A percentile compares a stretch with the other conserved stretches of the same genome.
Evolutionary conservation across 2,329 filamentous ascomycete genomes (phyloP).

Genomic region (Aspergillus japonicus): DNA sequence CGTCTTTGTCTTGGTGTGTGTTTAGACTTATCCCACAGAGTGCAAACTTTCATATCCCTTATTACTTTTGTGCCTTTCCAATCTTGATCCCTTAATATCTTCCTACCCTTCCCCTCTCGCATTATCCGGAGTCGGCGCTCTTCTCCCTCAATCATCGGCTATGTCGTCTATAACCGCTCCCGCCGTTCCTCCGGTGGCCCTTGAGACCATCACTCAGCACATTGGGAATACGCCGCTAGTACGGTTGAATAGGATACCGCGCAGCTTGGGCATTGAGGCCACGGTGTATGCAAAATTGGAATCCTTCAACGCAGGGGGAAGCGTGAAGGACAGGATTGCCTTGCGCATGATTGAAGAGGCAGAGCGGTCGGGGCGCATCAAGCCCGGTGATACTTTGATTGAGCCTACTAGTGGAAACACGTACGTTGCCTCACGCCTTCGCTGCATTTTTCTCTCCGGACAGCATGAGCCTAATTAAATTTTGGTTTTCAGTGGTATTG

Average conservation of each 20-base stretch:
- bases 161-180: constrained; percentile 53
- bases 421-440: constrained; percentile 31
- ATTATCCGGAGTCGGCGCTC: too few species aligned
- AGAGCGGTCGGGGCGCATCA: constrained; percentile 86
- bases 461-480: neutral
- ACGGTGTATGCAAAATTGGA: constrained; percentile 90
- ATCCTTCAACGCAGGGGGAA: constrained; percentile 90
- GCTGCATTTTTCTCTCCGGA: neutral
- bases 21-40: too few species aligned
- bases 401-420: constrained; percentile 98
- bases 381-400: constrained; percentile 94
- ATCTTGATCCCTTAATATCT: too few species aligned
- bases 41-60: neutral
- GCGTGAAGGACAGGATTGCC: constrained; percentile 92
- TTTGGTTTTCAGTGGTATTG: constrained; percentile 65
- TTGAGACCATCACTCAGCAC: constrained; percentile 74
- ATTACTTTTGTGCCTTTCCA: too few species aligned
- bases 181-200: constrained; percentile 55
- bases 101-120: too few species aligned
- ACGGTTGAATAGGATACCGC: constrained; percentile 86
- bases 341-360: constrained; percentile 97
- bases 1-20: too few species aligned
- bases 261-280: constrained; percentile 83
- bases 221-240: constrained; percentile 97
- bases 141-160: constrained; percentile 5